A percentile compares a stretch with the other conserved stretches of the same genome.
Conservation (phyloP, 1,139 yeast genomes). For the Pichiaceae sp. region DNA sequence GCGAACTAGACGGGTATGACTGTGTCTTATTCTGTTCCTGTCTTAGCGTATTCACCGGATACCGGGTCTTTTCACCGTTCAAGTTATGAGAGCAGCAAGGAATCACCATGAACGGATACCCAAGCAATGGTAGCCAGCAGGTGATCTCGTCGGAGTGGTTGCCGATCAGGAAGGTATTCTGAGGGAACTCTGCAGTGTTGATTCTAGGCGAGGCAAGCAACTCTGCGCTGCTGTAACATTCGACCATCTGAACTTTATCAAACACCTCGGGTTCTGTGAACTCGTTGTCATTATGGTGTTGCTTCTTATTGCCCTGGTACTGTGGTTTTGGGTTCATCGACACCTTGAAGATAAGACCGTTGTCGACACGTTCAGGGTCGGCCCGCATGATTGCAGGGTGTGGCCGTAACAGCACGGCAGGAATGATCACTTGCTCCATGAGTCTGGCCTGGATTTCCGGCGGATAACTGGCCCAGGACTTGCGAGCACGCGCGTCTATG, state of each 20-base stretch:
- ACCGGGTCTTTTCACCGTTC: conserved; percentile 68
- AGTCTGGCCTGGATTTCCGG: conserved; percentile 45
- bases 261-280: background rate
- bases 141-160: conserved; percentile 95
- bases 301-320: conserved; percentile 10
- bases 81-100: conserved; percentile 93
- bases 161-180: conserved; percentile 76
- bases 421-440: conserved; percentile 73
- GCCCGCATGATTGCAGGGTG: conserved; percentile 50
- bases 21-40: conserved; percentile 19
- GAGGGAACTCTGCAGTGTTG: conserved; percentile 58
- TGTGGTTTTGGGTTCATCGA: conserved; percentile 25
- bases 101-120: conserved; percentile 80
- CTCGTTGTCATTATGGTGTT: conserved; percentile 1
- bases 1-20: conserved; percentile 38
- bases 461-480: conserved; percentile 80
- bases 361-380: conserved; percentile 48
- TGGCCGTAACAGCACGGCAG: conserved; percentile 59
- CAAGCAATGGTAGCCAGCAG: conserved; percentile 88
- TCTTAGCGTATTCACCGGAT: conserved; percentile 31
- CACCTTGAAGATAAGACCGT: conserved; percentile 54
- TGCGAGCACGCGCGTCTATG: conserved; percentile 82
- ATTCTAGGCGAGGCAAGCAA: conserved; percentile 52
- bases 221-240: conserved; percentile 39
- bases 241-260: conserved; percentile 28